Evolutionary conservation across 768 basidiomycete species (phyloP).

Genomic region (Scleroderma bovista): DNA sequence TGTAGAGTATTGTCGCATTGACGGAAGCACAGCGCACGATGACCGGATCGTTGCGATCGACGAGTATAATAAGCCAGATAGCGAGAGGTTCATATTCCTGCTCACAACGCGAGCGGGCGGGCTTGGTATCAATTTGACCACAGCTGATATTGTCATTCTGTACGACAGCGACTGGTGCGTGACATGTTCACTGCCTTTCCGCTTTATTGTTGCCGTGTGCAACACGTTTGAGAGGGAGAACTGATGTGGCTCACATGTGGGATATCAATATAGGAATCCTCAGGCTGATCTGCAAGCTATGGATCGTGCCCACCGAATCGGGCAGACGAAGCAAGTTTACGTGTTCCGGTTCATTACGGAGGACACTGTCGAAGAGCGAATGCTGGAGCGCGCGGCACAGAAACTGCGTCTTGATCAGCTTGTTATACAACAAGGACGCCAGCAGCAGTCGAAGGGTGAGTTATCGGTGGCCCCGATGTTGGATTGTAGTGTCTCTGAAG

Average conservation of each 20-base stretch:
- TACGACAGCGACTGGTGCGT: slow-evolving; percentile 94
- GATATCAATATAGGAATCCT: slow-evolving; percentile 65
- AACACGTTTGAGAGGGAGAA: not conserved
- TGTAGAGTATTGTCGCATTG: slow-evolving; percentile 92
- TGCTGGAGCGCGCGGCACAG: slow-evolving; percentile 92
- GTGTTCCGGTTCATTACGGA: slow-evolving; percentile 97
- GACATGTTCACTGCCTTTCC: not conserved
- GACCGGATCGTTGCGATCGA: slow-evolving; percentile 95
- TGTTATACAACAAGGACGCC: slow-evolving; percentile 93
- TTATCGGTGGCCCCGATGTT: not conserved
- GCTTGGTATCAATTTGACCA: slow-evolving; percentile 92
- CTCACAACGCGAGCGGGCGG: slow-evolving; percentile 96
- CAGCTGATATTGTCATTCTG: slow-evolving; percentile 90
- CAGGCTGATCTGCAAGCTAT: slow-evolving; percentile 99
- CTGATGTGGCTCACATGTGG: not conserved
- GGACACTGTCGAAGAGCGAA: slow-evolving; percentile 92
- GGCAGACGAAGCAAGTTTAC: slow-evolving; percentile 96
- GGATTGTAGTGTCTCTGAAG: too few species aligned
- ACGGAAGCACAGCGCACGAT: slow-evolving; percentile 93
- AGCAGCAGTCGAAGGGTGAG: slow-evolving; percentile 72
- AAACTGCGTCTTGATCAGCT: slow-evolving; percentile 93
- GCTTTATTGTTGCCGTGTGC: too few species aligned
- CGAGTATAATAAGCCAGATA: slow-evolving; percentile 92
- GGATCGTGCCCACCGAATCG: slow-evolving; percentile 96
- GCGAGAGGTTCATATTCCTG: slow-evolving; percentile 95